Base-by-base conservation (phyloP, 2,329 filamentous ascomycete species). In the Grosmannia clavigera region DNA sequence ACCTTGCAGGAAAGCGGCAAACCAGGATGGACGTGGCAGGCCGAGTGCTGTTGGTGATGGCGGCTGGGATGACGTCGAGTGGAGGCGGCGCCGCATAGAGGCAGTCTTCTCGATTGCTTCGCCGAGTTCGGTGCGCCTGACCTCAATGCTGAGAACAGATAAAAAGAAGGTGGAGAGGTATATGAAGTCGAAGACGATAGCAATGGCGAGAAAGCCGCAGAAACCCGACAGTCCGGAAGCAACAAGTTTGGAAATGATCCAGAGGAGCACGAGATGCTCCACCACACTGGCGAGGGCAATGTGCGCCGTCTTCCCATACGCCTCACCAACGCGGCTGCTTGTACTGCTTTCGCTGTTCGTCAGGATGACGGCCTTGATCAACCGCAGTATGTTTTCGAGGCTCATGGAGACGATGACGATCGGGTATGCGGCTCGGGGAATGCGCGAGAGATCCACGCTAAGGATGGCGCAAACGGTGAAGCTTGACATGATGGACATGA, bases 121-220 rank as follows among this genome's bases (percentile, higher is more conserved):
- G 65, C 84, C 83, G 0, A 92, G 78, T 72, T 92, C 88, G 61
- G 87, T 83, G 65, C 88, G 80, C 27, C 85, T 81, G 11, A 92
- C 87, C 69, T 92, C 88, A 52, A 92, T 84, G 67, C 87, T 91
- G 29, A 92, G 75, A 14, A 92, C 87, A 1, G 88, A 83, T 3
- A 91, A 76, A 67, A 92, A 92, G 72, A 91, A 92, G 0, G 88
- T 92, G 9, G 89, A 80, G 27, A 91, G 77, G 67, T 88, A 91
- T 67, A 91, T 84, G 63, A 88, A 87, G 70, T 92, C 88, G 66
- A 92, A 86, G 0, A 87, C 72, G 16, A 90, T 81, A 1, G 88
- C 89, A 58, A 92, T 81, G 2, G 85, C 85, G 3, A 86, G 84
- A 69, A 92, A 92, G 1, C 81, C 81, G 71, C 88, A 92, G 66